Base-by-base conservation (phyloP, 257 asterid species). In the Ilex aquifolium region DNA sequence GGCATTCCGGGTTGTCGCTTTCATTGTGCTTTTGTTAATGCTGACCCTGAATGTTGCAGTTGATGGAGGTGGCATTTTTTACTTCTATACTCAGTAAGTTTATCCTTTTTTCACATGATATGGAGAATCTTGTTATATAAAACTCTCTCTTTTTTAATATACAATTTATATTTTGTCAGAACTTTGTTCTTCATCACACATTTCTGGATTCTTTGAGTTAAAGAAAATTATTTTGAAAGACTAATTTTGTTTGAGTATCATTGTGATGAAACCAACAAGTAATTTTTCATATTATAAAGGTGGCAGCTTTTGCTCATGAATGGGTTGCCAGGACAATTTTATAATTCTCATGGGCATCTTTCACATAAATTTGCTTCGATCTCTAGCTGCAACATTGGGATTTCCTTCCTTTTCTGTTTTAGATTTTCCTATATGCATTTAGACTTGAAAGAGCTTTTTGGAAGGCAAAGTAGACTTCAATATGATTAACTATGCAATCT, bases 1-100 rank as follows among this genome's bases (percentile, higher is more conserved):
- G 31, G 83, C 67, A 3, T 88, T 69, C 57, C 61, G 97, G 69
- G 72, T 84, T 14, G 69, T 84, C 15, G 95, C 99, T 7, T 93
- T 93, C 49, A 31, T 78, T 2, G 88, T 93, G 70, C 97, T 93
- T 52, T 69, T 86, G 44, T 65, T 82, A 40, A 85, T 90, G 97
- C 84, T 90, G 15, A 76, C 85, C 29, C 71, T 90, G 0, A 87
- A 90, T 77, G 85, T 77, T 57, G 69, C 71, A 39, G 86, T 81
- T 60, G 99, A 90, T 84, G 92, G 95, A 59, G 79, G 84, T 6
- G 73, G 51, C 74, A 78, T 93, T 54, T 78, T 93, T 60, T 90
- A 77, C 86, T 93, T 74, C 74, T 93, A 90, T 67, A 93, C 99
- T 53, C 97, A 93, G 96, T 93, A 70, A 87, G 96, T 81, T 17